These are phyloP conservation scores for Osmanthus fragrans DNA, from an alignment of 257 asterid genomes.

Conservation along the genomic window DNA sequence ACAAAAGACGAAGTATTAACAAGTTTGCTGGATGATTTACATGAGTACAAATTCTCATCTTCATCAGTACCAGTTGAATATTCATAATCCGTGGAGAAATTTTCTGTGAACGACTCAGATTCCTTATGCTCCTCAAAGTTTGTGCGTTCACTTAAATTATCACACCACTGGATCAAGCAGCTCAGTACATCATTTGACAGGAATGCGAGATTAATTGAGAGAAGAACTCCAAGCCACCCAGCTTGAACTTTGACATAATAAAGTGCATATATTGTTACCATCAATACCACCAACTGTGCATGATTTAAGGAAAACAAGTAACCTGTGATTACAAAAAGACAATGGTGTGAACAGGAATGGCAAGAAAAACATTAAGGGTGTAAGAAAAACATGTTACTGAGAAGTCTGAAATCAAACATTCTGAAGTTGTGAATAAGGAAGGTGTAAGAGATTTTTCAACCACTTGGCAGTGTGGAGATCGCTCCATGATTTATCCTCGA, in stretches of 20 bases:
- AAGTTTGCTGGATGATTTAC: conserved; percentile 60
- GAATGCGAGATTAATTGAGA: conserved; percentile 84
- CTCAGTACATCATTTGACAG: conserved; percentile 73
- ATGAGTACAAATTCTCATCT: conserved; percentile 60
- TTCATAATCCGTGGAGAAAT: conserved; percentile 58
- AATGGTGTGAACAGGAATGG: conserved; percentile 31
- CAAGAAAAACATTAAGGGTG: conserved; percentile 14
- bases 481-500: conserved; percentile 1
- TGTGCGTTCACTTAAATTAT: conserved; percentile 70
- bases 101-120: conserved; percentile 61
- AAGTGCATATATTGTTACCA: conserved; percentile 80
- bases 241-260: conserved; percentile 77
- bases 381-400: conserved; percentile 2
- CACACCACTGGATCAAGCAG: conserved; percentile 86
- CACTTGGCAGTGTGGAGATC: neutral
- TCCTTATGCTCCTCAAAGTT: conserved; percentile 68
- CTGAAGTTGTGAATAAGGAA: neutral
- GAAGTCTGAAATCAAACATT: neutral
- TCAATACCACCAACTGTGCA: conserved; percentile 84
- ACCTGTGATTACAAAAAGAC: conserved; percentile 55
- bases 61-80: conserved; percentile 62
- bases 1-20: conserved; percentile 50
- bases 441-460: neutral
- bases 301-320: conserved; percentile 89
- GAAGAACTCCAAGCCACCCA: conserved; percentile 90